Evolutionary conservation across 2,329 filamentous ascomycete species (phyloP), one percentile per base, ranked within the genome.

Genomic region (Cryoendolithus antarcticus): DNA sequence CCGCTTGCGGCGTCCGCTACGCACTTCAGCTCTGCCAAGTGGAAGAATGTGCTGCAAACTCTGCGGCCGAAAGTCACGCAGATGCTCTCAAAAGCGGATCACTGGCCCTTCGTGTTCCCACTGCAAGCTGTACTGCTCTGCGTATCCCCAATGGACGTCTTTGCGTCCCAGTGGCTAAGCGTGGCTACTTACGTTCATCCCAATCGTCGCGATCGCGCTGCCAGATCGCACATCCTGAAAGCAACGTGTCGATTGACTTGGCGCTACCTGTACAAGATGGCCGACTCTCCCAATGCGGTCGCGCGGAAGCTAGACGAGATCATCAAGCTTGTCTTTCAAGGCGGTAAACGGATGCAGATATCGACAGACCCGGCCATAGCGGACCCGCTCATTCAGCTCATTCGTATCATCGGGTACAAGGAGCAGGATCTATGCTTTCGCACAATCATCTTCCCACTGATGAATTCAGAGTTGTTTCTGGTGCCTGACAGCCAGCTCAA

Each of bases 371-470:
- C 79, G 0, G 72, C 78, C n/a, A 80, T 93, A 44, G 80, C 83
- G 2, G 88, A 95, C 35, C 89, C 91, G 1, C 65, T 96, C 48
- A 89, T 96, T 41, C 88, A 96, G 53, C 77, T 96, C 24, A 88
- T 96, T 45, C 77, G 93, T 28, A 86, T 95, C 54, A 86, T 98
- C 53, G 93, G 89, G 2, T 95, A 82, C 65, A 93, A 85, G 55
- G 77, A 93, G 50, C 88, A 89, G 38, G 91, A 98, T 52, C 81
- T 93, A 47, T 96, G 89, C 61, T 94, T 96, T 61, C 76, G 80
- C 49, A 84, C 71, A 34, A 82, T 96, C 47, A 85, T 98, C n/a
- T 96, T 95, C 51, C 91, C 89, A 3, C 66, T 98, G 30, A 82
- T 98, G 55, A 94, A 93, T 56, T 86, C 86, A 1, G 89, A 95